Evolutionary conservation across 768 basidiomycete genomes (phyloP), one percentile per base, ranked within the genome.

Genomic region (Hypholoma fasciculare): DNA sequence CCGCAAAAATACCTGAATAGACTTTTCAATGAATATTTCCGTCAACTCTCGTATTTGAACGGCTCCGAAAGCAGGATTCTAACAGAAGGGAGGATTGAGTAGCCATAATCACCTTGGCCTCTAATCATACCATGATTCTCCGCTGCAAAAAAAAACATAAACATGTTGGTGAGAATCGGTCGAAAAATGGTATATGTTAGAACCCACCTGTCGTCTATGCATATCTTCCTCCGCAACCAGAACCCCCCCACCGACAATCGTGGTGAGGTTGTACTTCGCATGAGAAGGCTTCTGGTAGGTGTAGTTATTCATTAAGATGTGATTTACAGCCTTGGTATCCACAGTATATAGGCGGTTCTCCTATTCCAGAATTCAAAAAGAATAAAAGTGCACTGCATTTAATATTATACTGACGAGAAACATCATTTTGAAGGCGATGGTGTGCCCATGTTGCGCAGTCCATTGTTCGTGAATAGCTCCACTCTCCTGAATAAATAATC

Each of bases 11-110:
- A 83, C 86, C 67, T 82, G 71, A 0, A 78, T 61, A 0, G 87
- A 71, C 64, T 87, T 88, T 1, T 79, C 76, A 6, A 85, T 61
- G 59, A 89, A 87, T 9, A 83, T 81, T 14, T 75, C 75, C 0
- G 84, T 84, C 14, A 88, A 64, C 46, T 81, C 82, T 2, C 86
- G 75, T 39, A 88, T 77, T 61, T 87, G 85, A 0, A 78, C 69
- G 2, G 78, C 75, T 1, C 87, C 85, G 62, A 90, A 90, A 0
- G 86, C 86, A 14, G 87, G 87, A 61, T 88, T 89, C 87, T 82
- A 50, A 34, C 40, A 9, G 36, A 59, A 56, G 14, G 39, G n/a
- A 5, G 13, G 4, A 39, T 46, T 16, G 12, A 16, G 14, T 30
- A 8, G 36, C n/a, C n/a, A n/a, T n/a, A n/a, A n/a, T n/a, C n/a